Percentiles rank a stretch among this genome's conserved stretches.
These are phyloP conservation scores for Pelargonium fulgidum DNA, from an alignment of 441 rosid species.

Conservation along the genomic window DNA sequence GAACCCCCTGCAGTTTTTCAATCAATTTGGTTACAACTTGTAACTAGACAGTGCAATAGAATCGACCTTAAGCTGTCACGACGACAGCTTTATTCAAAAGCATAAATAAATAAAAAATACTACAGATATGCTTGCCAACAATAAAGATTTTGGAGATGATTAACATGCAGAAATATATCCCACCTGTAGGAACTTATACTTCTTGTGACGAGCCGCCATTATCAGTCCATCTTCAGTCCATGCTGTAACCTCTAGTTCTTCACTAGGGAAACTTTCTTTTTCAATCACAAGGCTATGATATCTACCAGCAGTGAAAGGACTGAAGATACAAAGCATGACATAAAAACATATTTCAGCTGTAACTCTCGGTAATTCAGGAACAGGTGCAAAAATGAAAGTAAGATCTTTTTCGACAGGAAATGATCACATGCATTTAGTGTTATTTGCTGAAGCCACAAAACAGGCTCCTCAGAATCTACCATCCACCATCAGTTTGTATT, in stretches of 20 bases:
- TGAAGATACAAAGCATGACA: slow-evolving; percentile 21
- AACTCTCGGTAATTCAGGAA: not conserved
- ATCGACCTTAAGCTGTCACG: not conserved
- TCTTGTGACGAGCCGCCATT: slow-evolving; percentile 96
- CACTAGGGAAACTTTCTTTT: slow-evolving; percentile 60
- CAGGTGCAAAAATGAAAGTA: not conserved
- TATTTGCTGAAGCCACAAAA: too few relatives aligned
- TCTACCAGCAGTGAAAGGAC: slow-evolving; percentile 88
- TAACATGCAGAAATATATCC: not conserved
- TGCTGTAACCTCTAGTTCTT: slow-evolving; percentile 77
- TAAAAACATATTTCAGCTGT: not conserved
- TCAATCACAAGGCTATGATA: slow-evolving; percentile 90
- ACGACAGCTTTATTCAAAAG: not conserved
- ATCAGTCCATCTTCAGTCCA: slow-evolving; percentile 88
- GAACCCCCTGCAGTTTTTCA: not conserved
- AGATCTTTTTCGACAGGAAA: not conserved
- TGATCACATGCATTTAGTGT: too few relatives aligned
- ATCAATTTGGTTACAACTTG: not conserved
- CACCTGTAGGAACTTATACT: slow-evolving; percentile 74
- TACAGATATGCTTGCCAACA: not conserved
- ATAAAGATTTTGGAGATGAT: not conserved
- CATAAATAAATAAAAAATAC: too few relatives aligned
- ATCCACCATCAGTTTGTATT: too few relatives aligned
- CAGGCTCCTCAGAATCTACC: too few relatives aligned
- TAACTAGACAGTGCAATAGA: not conserved